Percentiles rank a stretch among this genome's conserved stretches.
Conservation (phyloP, 257 asterid species). For the Solanum appendiculatum region DNA sequence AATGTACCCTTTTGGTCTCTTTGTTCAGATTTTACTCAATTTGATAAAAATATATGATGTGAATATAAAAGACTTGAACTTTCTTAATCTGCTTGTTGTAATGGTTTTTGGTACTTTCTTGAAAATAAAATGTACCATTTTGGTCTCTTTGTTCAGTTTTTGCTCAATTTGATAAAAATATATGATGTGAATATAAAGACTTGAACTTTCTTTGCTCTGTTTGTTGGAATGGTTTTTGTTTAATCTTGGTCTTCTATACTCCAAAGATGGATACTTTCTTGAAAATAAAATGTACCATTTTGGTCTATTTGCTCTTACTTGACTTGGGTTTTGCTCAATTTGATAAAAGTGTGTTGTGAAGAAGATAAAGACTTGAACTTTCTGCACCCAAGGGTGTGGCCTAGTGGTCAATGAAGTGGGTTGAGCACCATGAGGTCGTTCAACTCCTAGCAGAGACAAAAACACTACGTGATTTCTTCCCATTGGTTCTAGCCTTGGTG, state of each 20-base stretch:
- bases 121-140: background rate
- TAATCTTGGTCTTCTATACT: background rate
- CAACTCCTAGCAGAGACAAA: background rate
- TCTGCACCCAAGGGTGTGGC: background rate
- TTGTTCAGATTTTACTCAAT: background rate
- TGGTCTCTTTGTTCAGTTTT: background rate
- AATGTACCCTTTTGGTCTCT: background rate
- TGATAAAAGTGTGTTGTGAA: background rate
- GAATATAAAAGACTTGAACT: background rate
- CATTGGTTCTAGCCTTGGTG: background rate
- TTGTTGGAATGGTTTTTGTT: background rate
- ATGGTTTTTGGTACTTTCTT: background rate
- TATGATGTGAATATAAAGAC: background rate
- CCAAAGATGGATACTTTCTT: background rate
- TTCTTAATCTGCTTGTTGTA: background rate
- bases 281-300: background rate
- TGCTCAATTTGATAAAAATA: background rate
- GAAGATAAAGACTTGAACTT: background rate
- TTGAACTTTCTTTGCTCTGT: background rate
- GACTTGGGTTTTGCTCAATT: background rate
- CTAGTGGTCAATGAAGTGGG: background rate
- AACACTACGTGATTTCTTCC: no score
- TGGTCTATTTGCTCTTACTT: background rate
- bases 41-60: background rate
- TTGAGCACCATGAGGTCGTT: background rate